Conservation (phyloP, 1,284 basidiomycete genomes). For the Omphalotus olearius region DNA sequence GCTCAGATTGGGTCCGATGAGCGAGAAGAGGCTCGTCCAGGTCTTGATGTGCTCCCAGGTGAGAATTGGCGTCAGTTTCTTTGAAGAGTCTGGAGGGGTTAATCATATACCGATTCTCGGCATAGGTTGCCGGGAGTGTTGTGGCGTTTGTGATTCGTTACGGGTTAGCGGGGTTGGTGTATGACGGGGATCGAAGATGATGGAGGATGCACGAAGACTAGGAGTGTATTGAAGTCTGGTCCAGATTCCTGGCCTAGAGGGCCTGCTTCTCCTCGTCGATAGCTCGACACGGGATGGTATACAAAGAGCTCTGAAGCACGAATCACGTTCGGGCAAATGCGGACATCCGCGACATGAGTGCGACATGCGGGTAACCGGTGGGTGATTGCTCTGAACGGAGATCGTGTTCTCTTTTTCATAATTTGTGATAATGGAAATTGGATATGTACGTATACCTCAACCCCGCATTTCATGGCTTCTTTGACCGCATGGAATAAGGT, state of each 20-base stretch:
- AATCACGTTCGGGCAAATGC: background rate
- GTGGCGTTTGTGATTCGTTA: slow-evolving; percentile 84
- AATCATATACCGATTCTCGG: slow-evolving; percentile 8
- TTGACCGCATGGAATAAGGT: background rate
- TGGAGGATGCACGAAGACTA: background rate
- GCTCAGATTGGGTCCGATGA: slow-evolving; percentile 75
- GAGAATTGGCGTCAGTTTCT: slow-evolving; percentile 17
- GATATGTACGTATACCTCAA: background rate
- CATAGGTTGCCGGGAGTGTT: slow-evolving; percentile 64
- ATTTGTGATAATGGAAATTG: background rate
- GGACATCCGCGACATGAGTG: background rate
- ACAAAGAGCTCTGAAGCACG: no score
- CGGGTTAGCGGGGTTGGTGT: slow-evolving; percentile 81
- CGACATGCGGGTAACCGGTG: no score
- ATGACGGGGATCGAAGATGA: slow-evolving; percentile 83
- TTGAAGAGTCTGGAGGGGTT: background rate
- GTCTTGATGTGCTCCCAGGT: slow-evolving; percentile 74
- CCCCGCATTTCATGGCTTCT: background rate
- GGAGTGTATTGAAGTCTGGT: background rate
- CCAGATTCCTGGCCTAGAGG: background rate
- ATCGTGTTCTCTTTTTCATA: background rate
- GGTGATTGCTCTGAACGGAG: background rate
- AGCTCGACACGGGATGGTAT: background rate
- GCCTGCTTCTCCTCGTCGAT: background rate
- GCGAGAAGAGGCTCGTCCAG: slow-evolving; percentile 72